phyloP scores from a whole-genome alignment of 345 rosid species.

The Psidium friedrichsthalianum region DNA sequence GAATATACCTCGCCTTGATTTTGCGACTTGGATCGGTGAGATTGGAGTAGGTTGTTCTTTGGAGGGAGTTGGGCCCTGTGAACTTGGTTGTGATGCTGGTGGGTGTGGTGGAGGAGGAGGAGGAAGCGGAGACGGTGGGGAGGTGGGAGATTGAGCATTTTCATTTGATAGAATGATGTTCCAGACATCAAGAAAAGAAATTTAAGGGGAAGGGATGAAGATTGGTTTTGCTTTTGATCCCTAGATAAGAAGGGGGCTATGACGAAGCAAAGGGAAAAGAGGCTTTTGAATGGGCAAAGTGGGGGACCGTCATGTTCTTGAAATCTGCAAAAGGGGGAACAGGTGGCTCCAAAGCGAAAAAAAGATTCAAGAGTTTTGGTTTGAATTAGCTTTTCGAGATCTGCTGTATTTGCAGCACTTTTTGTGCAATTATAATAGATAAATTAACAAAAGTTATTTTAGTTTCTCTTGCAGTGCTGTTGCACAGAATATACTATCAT shows the following conservation, averaged over 20 bases:
- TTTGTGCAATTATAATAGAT: background rate
- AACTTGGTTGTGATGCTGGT: background rate
- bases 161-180: background rate
- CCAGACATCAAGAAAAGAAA: conserved; percentile 1
- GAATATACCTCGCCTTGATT: background rate
- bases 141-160: conserved; percentile 26
- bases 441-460: background rate
- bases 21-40: background rate
- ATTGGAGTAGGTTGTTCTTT: background rate
- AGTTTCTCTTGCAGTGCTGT: background rate
- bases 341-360: conserved; percentile 17
- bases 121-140: background rate
- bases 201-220: conserved; percentile 6
- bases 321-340: conserved; percentile 20
- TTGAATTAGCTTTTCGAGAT: conserved; percentile 1
- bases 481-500: background rate
- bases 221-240: background rate
- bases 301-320: conserved; percentile 34
- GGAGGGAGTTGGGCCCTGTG: background rate
- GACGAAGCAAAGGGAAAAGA: conserved; percentile 19
- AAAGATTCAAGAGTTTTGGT: background rate
- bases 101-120: background rate
- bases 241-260: conserved; percentile 18
- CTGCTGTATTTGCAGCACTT: background rate
- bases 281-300: conserved; percentile 22